Evolutionary conservation across 148 eudicot genomes (phyloP).

Genomic region (Cornus controversa): DNA sequence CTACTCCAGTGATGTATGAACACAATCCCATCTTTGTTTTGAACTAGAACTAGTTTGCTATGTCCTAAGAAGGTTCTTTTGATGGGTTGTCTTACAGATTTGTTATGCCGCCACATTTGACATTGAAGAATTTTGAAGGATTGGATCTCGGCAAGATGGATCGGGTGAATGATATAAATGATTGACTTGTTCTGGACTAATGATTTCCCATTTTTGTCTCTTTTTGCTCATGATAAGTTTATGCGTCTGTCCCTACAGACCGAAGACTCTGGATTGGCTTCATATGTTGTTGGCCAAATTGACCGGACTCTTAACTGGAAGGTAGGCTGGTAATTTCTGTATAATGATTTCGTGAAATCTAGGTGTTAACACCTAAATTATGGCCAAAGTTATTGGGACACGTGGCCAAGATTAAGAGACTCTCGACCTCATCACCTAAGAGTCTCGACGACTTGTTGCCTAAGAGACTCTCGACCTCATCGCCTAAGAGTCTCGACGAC

Average conservation of each 20-base stretch:
- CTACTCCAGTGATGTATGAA: no score
- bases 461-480: no score
- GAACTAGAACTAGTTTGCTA: background rate
- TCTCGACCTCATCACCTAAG: no score
- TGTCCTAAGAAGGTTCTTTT: background rate
- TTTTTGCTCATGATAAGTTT: background rate
- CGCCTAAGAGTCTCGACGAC: no score
- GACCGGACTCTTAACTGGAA: conserved; percentile 83
- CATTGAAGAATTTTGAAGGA: conserved; percentile 70
- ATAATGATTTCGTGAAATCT: background rate
- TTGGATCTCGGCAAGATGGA: conserved; percentile 59
- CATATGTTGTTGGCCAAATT: conserved; percentile 63
- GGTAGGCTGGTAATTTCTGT: conserved; percentile 30
- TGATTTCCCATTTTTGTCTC: background rate
- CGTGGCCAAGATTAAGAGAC: no score
- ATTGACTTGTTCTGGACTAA: background rate
- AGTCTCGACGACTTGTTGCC: no score
- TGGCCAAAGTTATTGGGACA: no score
- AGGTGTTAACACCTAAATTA: no score
- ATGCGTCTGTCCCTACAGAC: conserved; percentile 39
- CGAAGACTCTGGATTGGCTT: conserved; percentile 77
- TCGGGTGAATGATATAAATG: conserved; percentile 31
- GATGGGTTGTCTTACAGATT: conserved; percentile 44
- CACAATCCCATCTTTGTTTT: background rate
- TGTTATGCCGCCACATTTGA: conserved; percentile 56